Conservation (phyloP, 495 filamentous ascomycete species). For the Penicillium cataractarum region DNA sequence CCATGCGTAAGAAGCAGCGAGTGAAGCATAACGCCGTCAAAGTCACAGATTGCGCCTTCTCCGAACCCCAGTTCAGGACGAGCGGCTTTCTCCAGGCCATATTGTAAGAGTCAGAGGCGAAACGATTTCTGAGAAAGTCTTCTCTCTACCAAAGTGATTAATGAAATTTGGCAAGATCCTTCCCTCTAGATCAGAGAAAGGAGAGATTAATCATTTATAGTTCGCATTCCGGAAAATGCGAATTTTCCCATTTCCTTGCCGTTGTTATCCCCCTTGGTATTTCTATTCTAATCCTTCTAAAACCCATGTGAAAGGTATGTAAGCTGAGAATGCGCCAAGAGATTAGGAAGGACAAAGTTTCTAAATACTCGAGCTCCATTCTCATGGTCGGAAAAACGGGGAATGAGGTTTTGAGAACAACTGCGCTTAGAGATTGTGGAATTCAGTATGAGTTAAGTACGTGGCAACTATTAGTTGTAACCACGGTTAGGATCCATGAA, state of each 20-base stretch:
- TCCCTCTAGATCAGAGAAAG: neutral
- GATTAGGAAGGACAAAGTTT: neutral
- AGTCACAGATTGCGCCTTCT: neutral
- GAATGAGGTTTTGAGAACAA: neutral
- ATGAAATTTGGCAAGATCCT: neutral
- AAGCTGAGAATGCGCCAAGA: neutral
- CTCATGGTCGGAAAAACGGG: neutral
- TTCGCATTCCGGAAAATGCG: neutral
- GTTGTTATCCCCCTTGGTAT: neutral
- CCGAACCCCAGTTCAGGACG: neutral
- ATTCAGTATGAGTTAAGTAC: neutral
- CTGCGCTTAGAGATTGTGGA: neutral
- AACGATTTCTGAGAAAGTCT: neutral
- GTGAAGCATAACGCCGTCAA: neutral
- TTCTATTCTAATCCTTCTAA: no score
- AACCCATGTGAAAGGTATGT: neutral
- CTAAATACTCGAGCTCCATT: neutral
- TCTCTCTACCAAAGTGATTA: neutral
- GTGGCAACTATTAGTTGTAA: neutral
- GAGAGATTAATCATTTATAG: neutral
- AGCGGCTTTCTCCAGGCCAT: slow-evolving; percentile 1
- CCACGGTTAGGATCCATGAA: neutral
- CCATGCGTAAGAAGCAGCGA: neutral
- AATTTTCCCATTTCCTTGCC: neutral
- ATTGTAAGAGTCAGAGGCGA: neutral